These are phyloP conservation scores for Rhodotorula graminis DNA, from an alignment of 768 basidiomycete species.

Conservation along the genomic window DNA sequence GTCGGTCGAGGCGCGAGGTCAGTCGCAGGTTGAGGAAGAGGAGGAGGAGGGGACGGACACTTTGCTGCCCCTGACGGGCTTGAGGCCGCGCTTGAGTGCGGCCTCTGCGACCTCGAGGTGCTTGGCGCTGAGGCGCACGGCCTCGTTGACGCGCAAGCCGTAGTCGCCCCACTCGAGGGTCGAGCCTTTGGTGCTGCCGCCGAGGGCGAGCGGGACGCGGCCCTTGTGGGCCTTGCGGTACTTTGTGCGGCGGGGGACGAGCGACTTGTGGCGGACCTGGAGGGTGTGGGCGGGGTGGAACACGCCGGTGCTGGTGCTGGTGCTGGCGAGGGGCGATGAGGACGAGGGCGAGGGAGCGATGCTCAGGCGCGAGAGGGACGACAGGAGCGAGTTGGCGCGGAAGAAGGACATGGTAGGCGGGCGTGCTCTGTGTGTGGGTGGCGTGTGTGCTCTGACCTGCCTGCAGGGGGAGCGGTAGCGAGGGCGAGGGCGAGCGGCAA, in stretches of 20 bases:
- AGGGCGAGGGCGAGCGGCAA: neutral
- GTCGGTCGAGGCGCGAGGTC: neutral
- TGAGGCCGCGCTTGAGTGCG: constrained; percentile 81
- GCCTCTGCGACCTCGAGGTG: constrained; percentile 82
- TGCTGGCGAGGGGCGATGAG: neutral
- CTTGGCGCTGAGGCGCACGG: constrained; percentile 76
- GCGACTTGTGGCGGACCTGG: constrained; percentile 39
- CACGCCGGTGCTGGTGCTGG: neutral
- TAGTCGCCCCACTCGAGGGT: constrained; percentile 86
- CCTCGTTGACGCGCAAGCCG: constrained; percentile 77
- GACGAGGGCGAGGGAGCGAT: constrained; percentile 1
- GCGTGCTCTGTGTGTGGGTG: no score
- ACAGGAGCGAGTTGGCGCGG: constrained; percentile 49
- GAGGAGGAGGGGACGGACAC: constrained; percentile 52
- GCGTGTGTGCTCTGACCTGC: neutral
- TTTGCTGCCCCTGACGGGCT: constrained; percentile 79
- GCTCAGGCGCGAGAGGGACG: constrained; percentile 32
- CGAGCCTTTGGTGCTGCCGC: constrained; percentile 89
- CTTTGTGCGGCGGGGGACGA: constrained; percentile 78
- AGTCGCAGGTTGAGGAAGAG: neutral
- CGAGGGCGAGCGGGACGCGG: constrained; percentile 72
- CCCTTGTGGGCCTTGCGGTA: constrained; percentile 88
- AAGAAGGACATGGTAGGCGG: constrained; percentile 5
- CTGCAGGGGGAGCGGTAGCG: neutral
- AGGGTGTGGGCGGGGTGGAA: constrained; percentile 50